Percentiles rank a stretch among this genome's conserved stretches.
Conservation (phyloP, 192 early-diverging fungal species). For the Coemansia guatemalensis region DNA sequence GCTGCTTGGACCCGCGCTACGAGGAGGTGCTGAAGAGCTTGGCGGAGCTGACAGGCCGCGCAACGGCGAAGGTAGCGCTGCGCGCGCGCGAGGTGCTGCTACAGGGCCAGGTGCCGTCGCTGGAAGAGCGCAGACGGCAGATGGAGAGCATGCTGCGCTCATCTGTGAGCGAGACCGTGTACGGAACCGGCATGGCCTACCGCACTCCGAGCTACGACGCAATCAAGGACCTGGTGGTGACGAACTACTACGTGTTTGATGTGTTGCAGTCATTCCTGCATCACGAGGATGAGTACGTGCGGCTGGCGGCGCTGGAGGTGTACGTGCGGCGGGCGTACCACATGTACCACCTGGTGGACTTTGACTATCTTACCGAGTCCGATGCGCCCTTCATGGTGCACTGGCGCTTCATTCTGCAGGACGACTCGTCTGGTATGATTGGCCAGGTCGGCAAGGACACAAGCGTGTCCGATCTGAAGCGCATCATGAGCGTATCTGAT, state of each 20-base stretch:
- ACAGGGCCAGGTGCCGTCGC: constrained; percentile 88
- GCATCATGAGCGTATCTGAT: constrained; percentile 79
- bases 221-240: constrained; percentile 82
- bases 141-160: constrained; percentile 82
- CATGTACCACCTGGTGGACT: constrained; percentile 88
- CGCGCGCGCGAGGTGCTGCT: constrained; percentile 94
- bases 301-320: constrained; percentile 89
- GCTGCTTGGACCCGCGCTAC: constrained; percentile 70
- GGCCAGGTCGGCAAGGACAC: constrained; percentile 29
- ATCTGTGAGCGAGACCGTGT: constrained; percentile 74
- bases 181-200: constrained; percentile 68
- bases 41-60: constrained; percentile 72
- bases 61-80: constrained; percentile 86
- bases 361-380: constrained; percentile 70
- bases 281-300: constrained; percentile 73
- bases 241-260: constrained; percentile 94
- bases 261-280: constrained; percentile 93
- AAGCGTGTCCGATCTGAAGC: constrained; percentile 56
- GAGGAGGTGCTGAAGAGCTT: constrained; percentile 74
- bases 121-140: constrained; percentile 80
- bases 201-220: constrained; percentile 76
- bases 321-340: constrained; percentile 98
- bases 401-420: constrained; percentile 75
- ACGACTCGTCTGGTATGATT: constrained; percentile 56
- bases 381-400: constrained; percentile 65